Conservation (phyloP, 768 basidiomycete species). For the Lanmaoa pseudosensibilis region DNA sequence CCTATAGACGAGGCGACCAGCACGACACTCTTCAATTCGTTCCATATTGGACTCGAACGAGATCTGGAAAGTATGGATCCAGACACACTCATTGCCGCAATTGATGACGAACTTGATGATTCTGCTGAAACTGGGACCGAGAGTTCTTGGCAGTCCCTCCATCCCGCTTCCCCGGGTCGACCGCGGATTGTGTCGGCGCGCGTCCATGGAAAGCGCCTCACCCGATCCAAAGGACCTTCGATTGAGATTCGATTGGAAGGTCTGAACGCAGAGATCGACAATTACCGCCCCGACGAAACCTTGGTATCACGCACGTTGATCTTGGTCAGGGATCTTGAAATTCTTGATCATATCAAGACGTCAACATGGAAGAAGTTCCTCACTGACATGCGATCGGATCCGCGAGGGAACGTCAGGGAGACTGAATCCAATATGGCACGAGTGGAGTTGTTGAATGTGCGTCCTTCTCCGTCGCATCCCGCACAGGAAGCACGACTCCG, state of each 20-base stretch:
- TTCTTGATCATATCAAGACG: conserved; percentile 96
- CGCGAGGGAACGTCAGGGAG: conserved; percentile 85
- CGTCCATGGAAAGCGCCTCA: conserved; percentile 60
- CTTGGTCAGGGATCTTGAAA: conserved; percentile 75
- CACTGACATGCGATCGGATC: conserved; percentile 80
- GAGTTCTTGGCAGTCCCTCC: conserved; percentile 90
- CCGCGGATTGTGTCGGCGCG: conserved; percentile 35
- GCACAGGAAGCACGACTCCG: conserved; percentile 78
- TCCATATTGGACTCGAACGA: conserved; percentile 87
- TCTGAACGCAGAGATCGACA: conserved; percentile 64
- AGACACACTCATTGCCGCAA: conserved; percentile 79
- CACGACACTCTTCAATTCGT: conserved; percentile 86
- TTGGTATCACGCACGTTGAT: conserved; percentile 66
- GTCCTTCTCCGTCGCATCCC: conserved; percentile 64
- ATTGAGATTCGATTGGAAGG: conserved; percentile 81
- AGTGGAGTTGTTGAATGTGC: conserved; percentile 73
- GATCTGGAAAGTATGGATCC: conserved; percentile 75
- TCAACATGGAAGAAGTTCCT: conserved; percentile 99
- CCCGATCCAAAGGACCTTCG: conserved; percentile 71
- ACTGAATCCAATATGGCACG: conserved; percentile 94
- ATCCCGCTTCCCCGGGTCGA: conserved; percentile 48
- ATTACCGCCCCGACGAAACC: conserved; percentile 53
- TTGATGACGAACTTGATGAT: conserved; percentile 86
- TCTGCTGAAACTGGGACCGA: conserved; percentile 72
- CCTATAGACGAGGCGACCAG: conserved; percentile 69